phyloP scores from a whole-genome alignment of 1,139 yeast species.

The Barnettozyma hawaiiensis region DNA sequence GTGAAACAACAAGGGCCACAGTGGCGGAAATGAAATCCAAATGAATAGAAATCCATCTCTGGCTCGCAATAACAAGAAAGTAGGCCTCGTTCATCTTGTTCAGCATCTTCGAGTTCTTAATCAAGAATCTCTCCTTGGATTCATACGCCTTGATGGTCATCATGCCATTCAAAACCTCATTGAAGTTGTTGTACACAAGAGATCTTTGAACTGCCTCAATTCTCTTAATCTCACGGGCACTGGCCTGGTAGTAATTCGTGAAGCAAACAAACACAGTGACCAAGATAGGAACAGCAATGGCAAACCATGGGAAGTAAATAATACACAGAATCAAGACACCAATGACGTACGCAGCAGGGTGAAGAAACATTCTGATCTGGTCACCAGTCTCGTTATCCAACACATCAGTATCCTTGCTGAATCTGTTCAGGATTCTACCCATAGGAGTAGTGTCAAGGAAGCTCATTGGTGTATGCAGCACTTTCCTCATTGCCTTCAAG shows the following conservation, averaged over 20 bases:
- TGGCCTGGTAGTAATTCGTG: constrained; percentile 62
- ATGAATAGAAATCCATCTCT: constrained; percentile 72
- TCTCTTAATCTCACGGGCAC: constrained; percentile 81
- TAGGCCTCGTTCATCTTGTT: constrained; percentile 71
- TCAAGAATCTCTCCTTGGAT: constrained; percentile 44
- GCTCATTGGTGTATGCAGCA: constrained; percentile 73
- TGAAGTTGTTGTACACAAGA: constrained; percentile 68
- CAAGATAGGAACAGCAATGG: constrained; percentile 61
- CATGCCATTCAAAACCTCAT: constrained; percentile 70
- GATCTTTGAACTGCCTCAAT: constrained; percentile 76
- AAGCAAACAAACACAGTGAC: constrained; percentile 41
- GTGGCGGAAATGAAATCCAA: constrained; percentile 49
- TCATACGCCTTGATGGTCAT: constrained; percentile 63
- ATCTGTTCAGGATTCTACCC: constrained; percentile 64
- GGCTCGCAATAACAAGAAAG: constrained; percentile 59
- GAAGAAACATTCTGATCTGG: constrained; percentile 46
- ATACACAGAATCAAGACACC: constrained; percentile 67
- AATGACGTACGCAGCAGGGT: constrained; percentile 44
- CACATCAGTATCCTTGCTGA: constrained; percentile 78
- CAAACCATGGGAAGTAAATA: constrained; percentile 71
- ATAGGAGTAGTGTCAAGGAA: constrained; percentile 64
- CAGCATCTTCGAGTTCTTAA: constrained; percentile 43
- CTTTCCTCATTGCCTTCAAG: constrained; percentile 49
- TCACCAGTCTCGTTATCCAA: constrained; percentile 70
- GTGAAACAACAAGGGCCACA: constrained; percentile 41